Evolutionary conservation across 768 basidiomycete genomes (phyloP).

Genomic region (Butyriboletus loyo): DNA sequence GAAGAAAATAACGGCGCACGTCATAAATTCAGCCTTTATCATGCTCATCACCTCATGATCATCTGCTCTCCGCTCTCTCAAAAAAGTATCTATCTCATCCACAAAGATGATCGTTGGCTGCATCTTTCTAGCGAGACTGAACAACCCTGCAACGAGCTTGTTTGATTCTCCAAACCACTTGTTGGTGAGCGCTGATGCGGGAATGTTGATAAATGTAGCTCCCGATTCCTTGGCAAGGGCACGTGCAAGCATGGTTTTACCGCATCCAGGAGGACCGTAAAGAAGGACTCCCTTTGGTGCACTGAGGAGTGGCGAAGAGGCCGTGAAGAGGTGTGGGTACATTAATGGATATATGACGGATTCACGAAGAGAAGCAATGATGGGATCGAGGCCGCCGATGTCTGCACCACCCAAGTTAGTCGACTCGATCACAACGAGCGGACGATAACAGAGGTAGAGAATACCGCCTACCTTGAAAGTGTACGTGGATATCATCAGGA

Average conservation of each 20-base stretch:
- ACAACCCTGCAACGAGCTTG: slow-evolving; percentile 92
- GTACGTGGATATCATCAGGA: slow-evolving; percentile 80
- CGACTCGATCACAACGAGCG: background rate
- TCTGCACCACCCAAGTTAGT: slow-evolving; percentile 40
- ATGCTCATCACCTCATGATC: slow-evolving; percentile 98
- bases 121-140: slow-evolving; percentile 89
- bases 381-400: slow-evolving; percentile 90
- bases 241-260: slow-evolving; percentile 99
- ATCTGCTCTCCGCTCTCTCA: slow-evolving; percentile 80
- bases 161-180: slow-evolving; percentile 91
- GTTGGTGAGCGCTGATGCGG: slow-evolving; percentile 69
- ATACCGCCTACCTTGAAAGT: slow-evolving; percentile 59
- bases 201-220: slow-evolving; percentile 92
- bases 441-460: background rate
- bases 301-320: slow-evolving; percentile 75
- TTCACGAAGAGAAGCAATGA: slow-evolving; percentile 87
- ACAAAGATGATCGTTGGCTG: slow-evolving; percentile 98
- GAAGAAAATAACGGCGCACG: slow-evolving; percentile 45
- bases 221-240: slow-evolving; percentile 96
- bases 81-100: slow-evolving; percentile 96
- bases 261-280: slow-evolving; percentile 96
- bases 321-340: slow-evolving; percentile 83
- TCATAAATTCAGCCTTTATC: slow-evolving; percentile 98
- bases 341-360: slow-evolving; percentile 93
- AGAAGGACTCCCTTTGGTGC: slow-evolving; percentile 96